phyloP scores from a whole-genome alignment of 495 filamentous ascomycete genomes.

The Chaetomium fimeti region DNA sequence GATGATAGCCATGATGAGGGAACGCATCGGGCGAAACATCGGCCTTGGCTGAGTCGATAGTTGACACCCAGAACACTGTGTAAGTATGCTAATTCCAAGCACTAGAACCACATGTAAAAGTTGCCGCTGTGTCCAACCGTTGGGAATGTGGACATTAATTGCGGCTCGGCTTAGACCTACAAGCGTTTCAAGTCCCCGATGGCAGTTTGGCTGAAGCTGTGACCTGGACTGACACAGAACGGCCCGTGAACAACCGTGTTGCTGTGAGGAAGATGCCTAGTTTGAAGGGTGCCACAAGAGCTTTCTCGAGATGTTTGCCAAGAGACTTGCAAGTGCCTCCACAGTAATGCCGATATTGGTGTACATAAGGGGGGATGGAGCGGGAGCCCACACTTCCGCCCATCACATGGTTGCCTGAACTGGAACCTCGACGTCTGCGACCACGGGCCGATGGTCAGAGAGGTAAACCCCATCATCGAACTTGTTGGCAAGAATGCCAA shows the following conservation, averaged over 20 bases:
- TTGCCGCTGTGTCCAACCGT: not conserved
- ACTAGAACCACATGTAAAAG: too few species aligned
- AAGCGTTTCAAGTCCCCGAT: not conserved
- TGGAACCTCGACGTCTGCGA: constrained; percentile 57
- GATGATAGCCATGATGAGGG: not conserved
- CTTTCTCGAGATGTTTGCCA: not conserved
- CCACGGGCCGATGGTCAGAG: constrained; percentile 74
- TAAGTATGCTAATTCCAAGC: too few species aligned
- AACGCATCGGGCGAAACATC: not conserved
- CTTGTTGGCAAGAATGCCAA: constrained; percentile 59
- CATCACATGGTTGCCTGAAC: constrained; percentile 1
- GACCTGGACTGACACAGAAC: not conserved
- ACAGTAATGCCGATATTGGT: not conserved
- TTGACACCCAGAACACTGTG: not conserved
- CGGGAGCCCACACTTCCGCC: not conserved
- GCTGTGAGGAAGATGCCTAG: not conserved
- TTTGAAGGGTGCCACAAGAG: not conserved
- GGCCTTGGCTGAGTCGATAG: not conserved
- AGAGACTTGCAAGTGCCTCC: not conserved
- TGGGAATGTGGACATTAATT: not conserved
- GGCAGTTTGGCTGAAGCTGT: not conserved
- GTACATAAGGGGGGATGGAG: not conserved
- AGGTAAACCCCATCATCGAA: constrained; percentile 67
- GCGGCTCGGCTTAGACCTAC: not conserved
- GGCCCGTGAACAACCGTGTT: not conserved